Conservation (phyloP, 2,329 filamentous ascomycete genomes). For the Venturia nashicola region DNA sequence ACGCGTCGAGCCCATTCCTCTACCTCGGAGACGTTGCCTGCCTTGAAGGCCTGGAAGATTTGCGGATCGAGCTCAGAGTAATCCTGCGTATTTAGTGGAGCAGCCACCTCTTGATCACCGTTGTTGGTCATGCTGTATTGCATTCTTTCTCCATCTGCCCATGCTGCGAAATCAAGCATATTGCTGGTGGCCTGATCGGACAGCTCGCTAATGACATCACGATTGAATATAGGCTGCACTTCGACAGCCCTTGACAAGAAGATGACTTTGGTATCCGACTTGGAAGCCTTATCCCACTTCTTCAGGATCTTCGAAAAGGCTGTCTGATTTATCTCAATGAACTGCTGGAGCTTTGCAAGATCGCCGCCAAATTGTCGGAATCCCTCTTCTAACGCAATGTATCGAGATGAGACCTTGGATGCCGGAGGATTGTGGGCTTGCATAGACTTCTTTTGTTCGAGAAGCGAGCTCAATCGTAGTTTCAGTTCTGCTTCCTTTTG, state of each 20-base stretch:
- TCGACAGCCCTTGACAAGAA: slow-evolving; percentile 94
- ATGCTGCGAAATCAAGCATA: slow-evolving; percentile 84
- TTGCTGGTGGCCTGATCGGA: slow-evolving; percentile 97
- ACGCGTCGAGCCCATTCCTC: slow-evolving; percentile 72
- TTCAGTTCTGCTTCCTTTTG: slow-evolving; percentile 99
- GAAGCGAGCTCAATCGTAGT: slow-evolving; percentile 76
- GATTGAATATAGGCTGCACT: slow-evolving; percentile 96
- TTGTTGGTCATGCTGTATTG: slow-evolving; percentile 39
- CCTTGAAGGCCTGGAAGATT: slow-evolving; percentile 73
- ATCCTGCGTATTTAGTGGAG: slow-evolving; percentile 50
- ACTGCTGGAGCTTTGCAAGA: slow-evolving; percentile 91
- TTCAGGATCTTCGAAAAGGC: slow-evolving; percentile 98
- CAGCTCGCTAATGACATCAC: slow-evolving; percentile 88
- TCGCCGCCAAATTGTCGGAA: slow-evolving; percentile 97
- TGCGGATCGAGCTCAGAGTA: slow-evolving; percentile 84
- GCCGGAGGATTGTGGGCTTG: slow-evolving; percentile 65
- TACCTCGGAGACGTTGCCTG: slow-evolving; percentile 65
- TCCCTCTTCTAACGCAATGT: slow-evolving; percentile 88
- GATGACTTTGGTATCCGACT: slow-evolving; percentile 90
- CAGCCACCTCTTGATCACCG: slow-evolving; percentile 19
- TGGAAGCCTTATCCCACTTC: slow-evolving; percentile 99
- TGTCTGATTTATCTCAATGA: slow-evolving; percentile 95
- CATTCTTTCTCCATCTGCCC: slow-evolving; percentile 92
- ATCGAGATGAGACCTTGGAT: slow-evolving; percentile 82
- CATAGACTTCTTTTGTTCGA: slow-evolving; percentile 89